These are phyloP conservation scores for Suhomyces xylopsoci DNA, from an alignment of 805 yeast genomes.

Conservation along the genomic window DNA sequence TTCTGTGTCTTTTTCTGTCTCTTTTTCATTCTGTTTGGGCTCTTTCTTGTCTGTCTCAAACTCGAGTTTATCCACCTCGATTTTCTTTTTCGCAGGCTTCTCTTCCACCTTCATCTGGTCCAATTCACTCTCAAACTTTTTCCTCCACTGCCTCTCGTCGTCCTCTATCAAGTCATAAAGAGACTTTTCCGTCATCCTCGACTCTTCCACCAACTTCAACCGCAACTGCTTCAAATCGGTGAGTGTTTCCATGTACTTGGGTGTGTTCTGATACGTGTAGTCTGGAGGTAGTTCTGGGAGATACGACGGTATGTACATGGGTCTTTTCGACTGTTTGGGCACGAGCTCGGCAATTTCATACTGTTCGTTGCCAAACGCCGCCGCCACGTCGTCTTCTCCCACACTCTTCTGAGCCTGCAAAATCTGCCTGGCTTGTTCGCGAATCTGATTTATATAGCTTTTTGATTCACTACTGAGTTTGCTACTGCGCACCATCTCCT, in stretches of 20 bases:
- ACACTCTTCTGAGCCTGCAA: constrained; percentile 7
- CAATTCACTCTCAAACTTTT: constrained; percentile 25
- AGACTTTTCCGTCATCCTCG: constrained; percentile 76
- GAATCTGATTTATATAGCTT: constrained; percentile 7
- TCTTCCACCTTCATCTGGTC: constrained; percentile 5
- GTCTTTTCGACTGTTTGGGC: constrained; percentile 43
- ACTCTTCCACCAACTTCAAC: constrained; percentile 73
- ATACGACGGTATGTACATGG: constrained; percentile 63
- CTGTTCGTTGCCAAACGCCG: constrained; percentile 50
- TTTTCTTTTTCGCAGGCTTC: constrained; percentile 11
- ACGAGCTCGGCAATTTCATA: constrained; percentile 53
- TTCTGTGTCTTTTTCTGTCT: neutral
- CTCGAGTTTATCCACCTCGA: neutral
- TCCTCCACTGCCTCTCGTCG: constrained; percentile 30
- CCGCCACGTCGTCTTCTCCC: constrained; percentile 33
- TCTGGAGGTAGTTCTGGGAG: constrained; percentile 91
- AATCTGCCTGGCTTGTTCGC: constrained; percentile 12
- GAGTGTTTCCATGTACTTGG: constrained; percentile 58
- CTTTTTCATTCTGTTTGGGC: no score
- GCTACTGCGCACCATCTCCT: constrained; percentile 20
- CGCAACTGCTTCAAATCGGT: constrained; percentile 71
- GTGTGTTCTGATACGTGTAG: constrained; percentile 81
- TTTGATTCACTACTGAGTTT: constrained; percentile 3
- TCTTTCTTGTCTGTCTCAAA: neutral
- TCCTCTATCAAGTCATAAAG: constrained; percentile 55